Evolutionary conservation across 164 flowering plant genomes (phyloP), one percentile per base, ranked within the genome.

Genomic region (Aristolochia fimbriata): DNA sequence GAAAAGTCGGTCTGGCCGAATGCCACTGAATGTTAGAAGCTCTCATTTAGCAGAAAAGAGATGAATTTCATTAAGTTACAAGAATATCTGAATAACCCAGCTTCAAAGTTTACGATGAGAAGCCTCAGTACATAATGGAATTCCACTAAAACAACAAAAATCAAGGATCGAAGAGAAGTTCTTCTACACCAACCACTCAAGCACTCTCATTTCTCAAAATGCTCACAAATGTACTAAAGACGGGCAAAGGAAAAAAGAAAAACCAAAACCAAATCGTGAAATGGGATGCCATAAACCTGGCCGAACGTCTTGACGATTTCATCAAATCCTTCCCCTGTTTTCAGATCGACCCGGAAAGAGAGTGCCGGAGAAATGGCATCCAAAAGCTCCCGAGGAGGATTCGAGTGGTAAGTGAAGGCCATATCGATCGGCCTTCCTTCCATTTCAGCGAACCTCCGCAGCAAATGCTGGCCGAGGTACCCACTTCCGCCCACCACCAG

Each of bases 401-500:
- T 22, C 13, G 88, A 77, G 70, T 78, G 81, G 68, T 80, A 67
- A 27, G 98, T 84, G 77, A 81, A 87, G 20, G 88, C 95, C 12
- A 84, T 56, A 61, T 77, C 73, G 57, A 60, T 76, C 1, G 73
- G 76, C 4, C 55, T 19, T 16, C 65, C 63, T 15, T 77, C 60
- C 19, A 64, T 55, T 25, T 56, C 72, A 10, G 81, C 62, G 22
- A 88, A 59, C 15, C 58, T 71, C 62, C 78, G 87, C 41, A 91
- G 61, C 7, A 92, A 77, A 67, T 92, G 96, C 74, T 89, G 96
- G 33, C 98, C 98, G 55, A 89, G 69, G 75, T 92, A 92, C 0
- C 98, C 98, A 0, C 81, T 88, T 59, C 98, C 96, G 51, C 98
- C 98, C 16, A 92, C 75, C 43, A 92, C 81, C 72, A 92, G 52